Percentiles rank a stretch among this genome's conserved stretches.
These are phyloP conservation scores for Arthrobotrys megalospora DNA, from an alignment of 2,329 filamentous ascomycete species.

Conservation along the genomic window DNA sequence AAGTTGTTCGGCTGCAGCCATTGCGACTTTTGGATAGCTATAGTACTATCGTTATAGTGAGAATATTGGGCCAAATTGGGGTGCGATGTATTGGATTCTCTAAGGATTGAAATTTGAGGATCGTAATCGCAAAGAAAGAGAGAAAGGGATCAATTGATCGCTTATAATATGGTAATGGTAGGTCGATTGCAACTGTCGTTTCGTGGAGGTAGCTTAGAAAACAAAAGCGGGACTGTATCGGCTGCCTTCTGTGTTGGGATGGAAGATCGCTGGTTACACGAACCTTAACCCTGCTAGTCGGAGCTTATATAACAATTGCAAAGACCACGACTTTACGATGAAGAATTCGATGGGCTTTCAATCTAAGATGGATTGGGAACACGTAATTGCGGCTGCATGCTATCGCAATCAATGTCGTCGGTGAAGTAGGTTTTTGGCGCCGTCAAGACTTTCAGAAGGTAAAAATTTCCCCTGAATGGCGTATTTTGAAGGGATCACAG, in stretches of 20 bases:
- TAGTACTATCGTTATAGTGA: too few relatives aligned
- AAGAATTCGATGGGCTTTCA: not conserved
- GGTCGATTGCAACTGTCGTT: too few relatives aligned
- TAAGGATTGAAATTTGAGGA: not conserved
- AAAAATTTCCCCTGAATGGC: slow-evolving; percentile 14
- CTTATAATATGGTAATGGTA: not conserved
- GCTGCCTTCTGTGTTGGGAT: not conserved
- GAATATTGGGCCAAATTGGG: too few relatives aligned
- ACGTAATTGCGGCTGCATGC: not conserved
- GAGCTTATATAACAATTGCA: slow-evolving; percentile 18
- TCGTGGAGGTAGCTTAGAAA: too few relatives aligned
- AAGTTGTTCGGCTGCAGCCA: not conserved
- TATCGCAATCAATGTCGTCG: slow-evolving; percentile 5
- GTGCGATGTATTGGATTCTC: not conserved
- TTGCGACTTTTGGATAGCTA: not conserved
- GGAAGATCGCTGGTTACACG: slow-evolving; percentile 14
- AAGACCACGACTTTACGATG: not conserved
- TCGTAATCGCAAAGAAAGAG: too few relatives aligned
- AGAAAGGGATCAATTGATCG: not conserved
- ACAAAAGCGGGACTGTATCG: too few relatives aligned
- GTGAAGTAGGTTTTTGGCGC: slow-evolving; percentile 1
- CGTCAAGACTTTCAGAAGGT: not conserved
- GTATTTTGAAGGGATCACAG: slow-evolving; percentile 35
- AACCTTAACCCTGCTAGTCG: slow-evolving; percentile 7
- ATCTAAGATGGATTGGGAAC: not conserved